Base-by-base conservation (phyloP, 1,284 basidiomycete species). In the Agroathelia rolfsii region DNA sequence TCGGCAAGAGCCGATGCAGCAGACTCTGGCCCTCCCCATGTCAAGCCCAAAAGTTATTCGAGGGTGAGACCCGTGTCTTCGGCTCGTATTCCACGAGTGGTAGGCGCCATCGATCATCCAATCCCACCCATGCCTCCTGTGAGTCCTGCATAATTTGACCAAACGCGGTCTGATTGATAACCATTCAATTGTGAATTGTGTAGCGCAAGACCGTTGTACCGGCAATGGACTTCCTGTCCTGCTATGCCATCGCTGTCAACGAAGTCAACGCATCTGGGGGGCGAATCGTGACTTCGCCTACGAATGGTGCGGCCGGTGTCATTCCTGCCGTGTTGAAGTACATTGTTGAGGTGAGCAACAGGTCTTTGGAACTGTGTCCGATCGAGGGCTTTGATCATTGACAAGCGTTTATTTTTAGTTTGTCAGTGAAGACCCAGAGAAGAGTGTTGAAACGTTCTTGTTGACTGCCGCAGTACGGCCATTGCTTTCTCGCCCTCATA, bases 231-330 rank as follows among this genome's bases (percentile, higher is more conserved):
- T 94, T 93, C 52, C 63, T 97, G 41, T 87, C 81, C 3, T 90
- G 86, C 47, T 93, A 93, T 57, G 89, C 87, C 1, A 92, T 92
- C 38, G 86, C 86, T 4, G 88, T 92, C 18, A 88, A 86, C 44
- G 80, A 85, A 52, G 89, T 93, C 15, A 95, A 95, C 48, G 92
- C 92, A 2, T 74, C 78, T 11, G 92, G 92, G 0, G 89, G 92
- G 0, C 69, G 93, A 11, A 93, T 97, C 33, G 92, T 97, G 14
- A 96, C 93, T 3, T 88, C 87, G 1, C 93, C 93, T 0, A 94
- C 88, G 5, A 85, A 87, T 48, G 85, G 85, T 25, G 84, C 82
- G 3, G 79, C 83, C 7, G 93, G 93, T 10, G 86, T 96, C 28
- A 93, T 97, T 30, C 93, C 94, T 3, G 78, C 87, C 0, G 93